Conservation (phyloP, 257 asterid genomes). For the Nicotiana noctiflora region DNA sequence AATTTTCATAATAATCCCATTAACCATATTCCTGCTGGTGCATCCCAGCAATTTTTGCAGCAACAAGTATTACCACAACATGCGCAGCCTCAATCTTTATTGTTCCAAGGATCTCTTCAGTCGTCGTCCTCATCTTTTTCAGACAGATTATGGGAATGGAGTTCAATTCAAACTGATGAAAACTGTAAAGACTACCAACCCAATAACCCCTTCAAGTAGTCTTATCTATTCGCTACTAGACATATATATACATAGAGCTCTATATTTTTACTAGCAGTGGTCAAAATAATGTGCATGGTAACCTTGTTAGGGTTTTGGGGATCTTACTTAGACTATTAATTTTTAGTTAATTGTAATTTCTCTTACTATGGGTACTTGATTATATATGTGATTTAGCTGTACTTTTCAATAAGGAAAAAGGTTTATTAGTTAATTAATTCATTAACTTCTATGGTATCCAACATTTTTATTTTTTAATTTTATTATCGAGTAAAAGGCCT, state of each 20-base stretch:
- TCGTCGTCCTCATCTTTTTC: constrained; percentile 19
- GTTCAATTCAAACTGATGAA: constrained; percentile 13
- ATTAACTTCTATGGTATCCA: background rate
- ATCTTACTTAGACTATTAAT: background rate
- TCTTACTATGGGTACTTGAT: background rate
- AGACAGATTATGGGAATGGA: constrained; percentile 91
- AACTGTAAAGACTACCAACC: background rate
- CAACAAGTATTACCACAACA: background rate
- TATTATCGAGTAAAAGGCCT: background rate
- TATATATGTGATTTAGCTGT: background rate
- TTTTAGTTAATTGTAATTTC: background rate
- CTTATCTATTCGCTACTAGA: background rate
- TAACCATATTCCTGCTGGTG: constrained; percentile 15
- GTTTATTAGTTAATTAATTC: background rate
- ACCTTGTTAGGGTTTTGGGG: background rate
- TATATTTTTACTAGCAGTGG: background rate
- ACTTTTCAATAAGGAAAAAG: background rate
- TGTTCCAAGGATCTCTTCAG: constrained; percentile 29
- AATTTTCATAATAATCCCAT: constrained; percentile 18
- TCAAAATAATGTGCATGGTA: background rate
- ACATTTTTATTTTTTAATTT: background rate
- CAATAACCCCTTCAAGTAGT: constrained; percentile 8
- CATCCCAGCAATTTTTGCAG: constrained; percentile 25
- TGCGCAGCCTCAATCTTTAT: constrained; percentile 6
- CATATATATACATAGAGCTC: background rate